Conservation (phyloP, 371 early-diverging fungal species). For the Catenaria anguillulae region DNA sequence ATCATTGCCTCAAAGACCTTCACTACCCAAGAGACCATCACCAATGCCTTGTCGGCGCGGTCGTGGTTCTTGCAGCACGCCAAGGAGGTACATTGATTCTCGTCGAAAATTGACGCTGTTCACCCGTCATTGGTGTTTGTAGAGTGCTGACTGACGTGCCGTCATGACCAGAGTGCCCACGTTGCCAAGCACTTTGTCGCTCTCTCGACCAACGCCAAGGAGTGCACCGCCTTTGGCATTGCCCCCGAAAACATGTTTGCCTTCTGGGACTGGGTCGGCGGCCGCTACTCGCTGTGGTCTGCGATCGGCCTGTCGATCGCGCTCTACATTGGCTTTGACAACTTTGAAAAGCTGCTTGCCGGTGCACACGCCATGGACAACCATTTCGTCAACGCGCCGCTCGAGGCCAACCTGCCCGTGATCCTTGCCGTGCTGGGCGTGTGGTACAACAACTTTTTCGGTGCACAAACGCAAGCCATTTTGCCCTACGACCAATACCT, state of each 20-base stretch:
- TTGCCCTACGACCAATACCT: slow-evolving; percentile 98
- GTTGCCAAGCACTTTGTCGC: slow-evolving; percentile 98
- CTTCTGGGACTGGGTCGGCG: slow-evolving; percentile 99
- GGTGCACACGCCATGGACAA: slow-evolving; percentile 96
- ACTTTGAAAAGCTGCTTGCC: slow-evolving; percentile 78
- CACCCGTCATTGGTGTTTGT: too few species aligned
- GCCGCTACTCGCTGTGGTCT: slow-evolving; percentile 98
- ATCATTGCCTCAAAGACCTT: slow-evolving; percentile 98
- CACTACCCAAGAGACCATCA: slow-evolving; percentile 97
- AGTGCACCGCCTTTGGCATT: slow-evolving; percentile 85
- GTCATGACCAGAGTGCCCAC: too few species aligned
- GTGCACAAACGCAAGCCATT: slow-evolving; percentile 88
- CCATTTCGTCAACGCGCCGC: slow-evolving; percentile 76
- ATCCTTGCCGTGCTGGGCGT: slow-evolving; percentile 85
- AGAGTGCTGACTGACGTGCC: too few species aligned
- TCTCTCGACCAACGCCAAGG: slow-evolving; percentile 88
- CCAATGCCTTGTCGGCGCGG: slow-evolving; percentile 90
- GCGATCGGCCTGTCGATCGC: slow-evolving; percentile 96
- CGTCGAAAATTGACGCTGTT: too few species aligned
- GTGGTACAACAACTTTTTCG: slow-evolving; percentile 97
- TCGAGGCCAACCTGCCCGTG: slow-evolving; percentile 84
- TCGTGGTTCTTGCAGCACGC: slow-evolving; percentile 78
- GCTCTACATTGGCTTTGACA: slow-evolving; percentile 87
- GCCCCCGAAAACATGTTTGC: slow-evolving; percentile 88
- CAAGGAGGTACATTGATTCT: slow-evolving; percentile 37